These are phyloP conservation scores for Graphiopsis chlorocephala DNA, from an alignment of 2,329 filamentous ascomycete genomes.

Conservation along the genomic window DNA sequence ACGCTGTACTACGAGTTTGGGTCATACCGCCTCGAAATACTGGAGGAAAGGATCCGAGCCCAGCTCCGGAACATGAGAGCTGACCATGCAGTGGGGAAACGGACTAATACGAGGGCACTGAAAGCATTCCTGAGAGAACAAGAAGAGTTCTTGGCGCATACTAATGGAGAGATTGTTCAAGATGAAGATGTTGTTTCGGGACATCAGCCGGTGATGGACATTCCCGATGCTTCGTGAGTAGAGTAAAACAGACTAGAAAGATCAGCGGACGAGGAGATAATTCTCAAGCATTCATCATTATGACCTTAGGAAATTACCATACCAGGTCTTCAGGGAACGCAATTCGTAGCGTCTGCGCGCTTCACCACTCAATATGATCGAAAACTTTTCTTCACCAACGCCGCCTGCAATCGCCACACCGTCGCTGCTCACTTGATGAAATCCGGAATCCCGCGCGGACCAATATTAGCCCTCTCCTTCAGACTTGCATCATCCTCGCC, in stretches of 20 bases:
- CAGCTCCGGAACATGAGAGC: constrained; percentile 27
- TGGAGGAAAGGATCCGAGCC: constrained; percentile 54
- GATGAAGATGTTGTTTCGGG: constrained; percentile 19
- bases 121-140: constrained; percentile 38
- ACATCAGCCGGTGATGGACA: constrained; percentile 19
- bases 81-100: constrained; percentile 27
- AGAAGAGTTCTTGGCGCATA: constrained; percentile 34
- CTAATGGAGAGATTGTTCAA: constrained; percentile 31
- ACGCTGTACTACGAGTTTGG: constrained; percentile 61
- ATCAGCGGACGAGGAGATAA: not conserved
- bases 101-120: constrained; percentile 33
- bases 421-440: not conserved
- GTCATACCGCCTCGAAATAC: constrained; percentile 61
- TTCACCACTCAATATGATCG: not conserved
- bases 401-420: not conserved
- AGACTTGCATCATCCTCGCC: constrained; percentile 26
- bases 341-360: not conserved
- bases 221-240: constrained; percentile 10
- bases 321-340: not conserved
- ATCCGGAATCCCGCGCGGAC: constrained; percentile 8
- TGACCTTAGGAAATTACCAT: not conserved
- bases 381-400: not conserved
- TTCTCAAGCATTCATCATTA: not conserved
- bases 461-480: constrained; percentile 14
- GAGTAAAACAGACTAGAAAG: not conserved